A percentile compares a stretch with the other conserved stretches of the same genome.
phyloP scores from a whole-genome alignment of 2,329 filamentous ascomycete species.

The Drechslerella coelobrocha region DNA sequence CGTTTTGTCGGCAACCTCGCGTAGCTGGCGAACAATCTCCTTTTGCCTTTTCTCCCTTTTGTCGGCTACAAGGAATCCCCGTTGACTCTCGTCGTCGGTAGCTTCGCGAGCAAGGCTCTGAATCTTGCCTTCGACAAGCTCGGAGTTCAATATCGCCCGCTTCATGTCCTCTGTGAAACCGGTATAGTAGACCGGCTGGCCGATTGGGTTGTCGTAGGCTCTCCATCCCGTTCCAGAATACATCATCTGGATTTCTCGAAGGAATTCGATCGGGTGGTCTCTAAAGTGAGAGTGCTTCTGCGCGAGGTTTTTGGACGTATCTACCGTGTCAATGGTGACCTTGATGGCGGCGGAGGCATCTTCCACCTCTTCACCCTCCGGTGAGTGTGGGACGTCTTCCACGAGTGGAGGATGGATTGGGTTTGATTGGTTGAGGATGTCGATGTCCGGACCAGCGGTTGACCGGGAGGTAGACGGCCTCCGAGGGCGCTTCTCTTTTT shows the following conservation, averaged over 20 bases:
- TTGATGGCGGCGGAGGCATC: constrained; percentile 16
- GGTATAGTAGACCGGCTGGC: constrained; percentile 89
- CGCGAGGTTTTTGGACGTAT: constrained; percentile 19
- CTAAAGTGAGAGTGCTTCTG: constrained; percentile 51
- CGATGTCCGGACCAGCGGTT: constrained; percentile 73
- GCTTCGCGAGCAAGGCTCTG: constrained; percentile 71
- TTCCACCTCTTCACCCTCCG: constrained; percentile 57
- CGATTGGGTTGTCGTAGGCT: constrained; percentile 86
- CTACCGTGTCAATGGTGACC: constrained; percentile 12
- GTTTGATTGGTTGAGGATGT: constrained; percentile 76
- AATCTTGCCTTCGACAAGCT: constrained; percentile 58
- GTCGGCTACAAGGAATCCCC: constrained; percentile 69
- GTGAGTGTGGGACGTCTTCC: constrained; percentile 24
- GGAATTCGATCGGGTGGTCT: constrained; percentile 74
- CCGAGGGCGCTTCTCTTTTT: constrained; percentile 18
- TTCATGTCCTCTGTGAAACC: constrained; percentile 94
- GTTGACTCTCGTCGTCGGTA: constrained; percentile 75
- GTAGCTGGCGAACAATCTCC: constrained; percentile 75
- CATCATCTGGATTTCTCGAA: constrained; percentile 91
- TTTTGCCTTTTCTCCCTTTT: constrained; percentile 65
- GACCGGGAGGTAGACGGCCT: constrained; percentile 56
- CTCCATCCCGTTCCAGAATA: constrained; percentile 95
- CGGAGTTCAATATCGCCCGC: constrained; percentile 74
- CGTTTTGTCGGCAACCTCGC: constrained; percentile 82
- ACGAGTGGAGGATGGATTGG: constrained; percentile 69